Base-by-base conservation (phyloP, 805 yeast genomes). In the Nakazawaea populi region DNA sequence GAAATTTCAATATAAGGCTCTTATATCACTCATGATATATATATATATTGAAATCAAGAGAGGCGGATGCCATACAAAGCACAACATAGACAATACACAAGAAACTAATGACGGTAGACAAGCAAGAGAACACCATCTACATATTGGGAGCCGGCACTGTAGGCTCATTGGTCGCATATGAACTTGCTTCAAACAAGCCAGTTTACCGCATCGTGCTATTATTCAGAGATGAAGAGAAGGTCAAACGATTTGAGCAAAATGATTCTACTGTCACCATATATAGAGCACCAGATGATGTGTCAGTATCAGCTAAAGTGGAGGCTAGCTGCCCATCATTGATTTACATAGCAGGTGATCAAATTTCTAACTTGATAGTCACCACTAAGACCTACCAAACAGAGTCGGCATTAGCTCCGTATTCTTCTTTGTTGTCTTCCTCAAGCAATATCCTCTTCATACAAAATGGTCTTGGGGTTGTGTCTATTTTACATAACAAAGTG, bases 311-410 rank as follows among this genome's bases (percentile, higher is more conserved):
- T 7, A 9, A 28, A 29, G 24, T 60, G 42, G 49, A 53, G 41
- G 60, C 70, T 48, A 41, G 60, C 54, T 29, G 37, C 47, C 41
- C 42, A 28, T 18, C 48, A 29, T 7, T 46, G 53, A 11, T 55
- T 52, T 6, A 5, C n/a, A 30, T 10, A 3, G 50, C 52, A 10
- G 53, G 49, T 24, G 37, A 47, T 1, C 34, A 40, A 32, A 47
- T 47, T 12, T 28, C 32, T 12, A 43, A 44, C 6, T 31, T 92
- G 53, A 74, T 92, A 7, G 76, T 92, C 8, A 72, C 95, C 8
- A 89, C 96, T 4, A 92, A 92, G 65, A 82, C 95, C 0, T 81
- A 85, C 54, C 88, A 86, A 59, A 86, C 96, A 0, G 67, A 73
- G 27, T 63, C 65, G 4, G 95, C 97, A 0, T 53, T 91, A 14